These are phyloP conservation scores for Dothideomycetidae sp. DNA, from an alignment of 2,329 filamentous ascomycete species.

Conservation along the genomic window DNA sequence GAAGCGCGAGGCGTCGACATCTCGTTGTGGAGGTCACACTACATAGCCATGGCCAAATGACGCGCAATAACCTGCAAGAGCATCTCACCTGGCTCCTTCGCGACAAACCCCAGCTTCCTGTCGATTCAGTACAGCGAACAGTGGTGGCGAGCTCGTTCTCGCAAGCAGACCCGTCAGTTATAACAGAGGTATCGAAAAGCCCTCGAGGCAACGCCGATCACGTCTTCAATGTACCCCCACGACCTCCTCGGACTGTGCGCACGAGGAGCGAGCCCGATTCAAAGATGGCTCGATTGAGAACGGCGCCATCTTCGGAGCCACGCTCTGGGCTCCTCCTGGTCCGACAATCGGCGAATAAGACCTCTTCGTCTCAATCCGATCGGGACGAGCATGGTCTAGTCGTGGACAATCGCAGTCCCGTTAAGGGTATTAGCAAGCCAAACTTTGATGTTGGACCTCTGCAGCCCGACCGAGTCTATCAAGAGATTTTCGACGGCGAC, in stretches of 20 bases:
- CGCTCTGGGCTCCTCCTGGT: too few species aligned
- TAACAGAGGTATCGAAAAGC: background rate
- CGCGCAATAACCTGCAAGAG: constrained; percentile 33
- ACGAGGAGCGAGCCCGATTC: too few species aligned
- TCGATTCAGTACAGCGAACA: constrained; percentile 11
- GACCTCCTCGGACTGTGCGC: too few species aligned
- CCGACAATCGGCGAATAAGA: too few species aligned
- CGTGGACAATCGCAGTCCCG: constrained; percentile 17
- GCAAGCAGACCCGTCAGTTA: too few species aligned
- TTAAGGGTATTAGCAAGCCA: background rate
- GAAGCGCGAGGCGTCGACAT: too few species aligned
- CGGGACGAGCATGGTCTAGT: too few species aligned
- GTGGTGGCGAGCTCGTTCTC: background rate
- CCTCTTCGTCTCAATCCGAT: too few species aligned
- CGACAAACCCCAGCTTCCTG: constrained; percentile 32
- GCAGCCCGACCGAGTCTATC: background rate
- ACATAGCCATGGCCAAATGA: constrained; percentile 27
- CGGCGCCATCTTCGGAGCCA: constrained; percentile 31
- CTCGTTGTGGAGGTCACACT: too few species aligned
- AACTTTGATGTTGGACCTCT: too few species aligned
- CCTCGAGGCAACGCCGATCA: too few species aligned
- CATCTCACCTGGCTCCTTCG: constrained; percentile 36
- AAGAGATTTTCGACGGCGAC: constrained; percentile 5
- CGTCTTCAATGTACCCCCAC: background rate
- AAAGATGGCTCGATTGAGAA: constrained; percentile 31